Percentiles rank a stretch among this genome's conserved stretches.
Evolutionary conservation across 176 grass and related monocot genomes (phyloP).

Genomic region (Neostapfia colusana): DNA sequence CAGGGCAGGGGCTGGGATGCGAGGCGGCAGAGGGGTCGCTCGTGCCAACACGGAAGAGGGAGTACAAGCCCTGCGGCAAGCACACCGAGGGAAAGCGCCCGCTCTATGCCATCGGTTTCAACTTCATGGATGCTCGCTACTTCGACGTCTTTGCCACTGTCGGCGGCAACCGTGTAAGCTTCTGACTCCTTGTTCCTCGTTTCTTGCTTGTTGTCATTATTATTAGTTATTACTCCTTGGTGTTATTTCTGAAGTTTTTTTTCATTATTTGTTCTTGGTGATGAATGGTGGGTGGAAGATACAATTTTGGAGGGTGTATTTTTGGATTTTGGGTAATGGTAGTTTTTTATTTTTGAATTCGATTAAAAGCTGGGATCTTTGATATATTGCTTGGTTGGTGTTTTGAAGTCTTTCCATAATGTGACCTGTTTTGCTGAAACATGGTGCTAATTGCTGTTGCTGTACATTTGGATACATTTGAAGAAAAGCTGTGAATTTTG

Average conservation of each 20-base stretch:
- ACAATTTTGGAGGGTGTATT: not conserved
- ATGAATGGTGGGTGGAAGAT: not conserved
- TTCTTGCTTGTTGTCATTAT: not conserved
- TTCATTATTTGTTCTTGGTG: not conserved
- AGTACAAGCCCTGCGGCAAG: slow-evolving; percentile 74
- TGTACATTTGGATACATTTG: not conserved
- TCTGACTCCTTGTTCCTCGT: not conserved
- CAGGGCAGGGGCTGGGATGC: slow-evolving; percentile 52
- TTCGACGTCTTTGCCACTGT: slow-evolving; percentile 86
- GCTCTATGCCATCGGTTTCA: slow-evolving; percentile 89
- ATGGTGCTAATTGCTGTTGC: not conserved
- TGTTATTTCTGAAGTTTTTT: not conserved
- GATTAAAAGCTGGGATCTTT: not conserved
- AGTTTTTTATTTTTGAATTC: not conserved
- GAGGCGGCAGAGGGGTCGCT: slow-evolving; percentile 67
- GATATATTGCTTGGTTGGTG: not conserved
- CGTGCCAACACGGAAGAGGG: slow-evolving; percentile 53
- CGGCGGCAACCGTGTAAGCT: slow-evolving; percentile 60
- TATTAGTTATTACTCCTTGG: no score
- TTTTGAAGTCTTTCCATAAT: not conserved
- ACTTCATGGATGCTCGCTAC: slow-evolving; percentile 83
- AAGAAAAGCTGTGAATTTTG: not conserved
- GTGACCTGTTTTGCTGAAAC: not conserved
- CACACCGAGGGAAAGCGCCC: slow-evolving; percentile 74
- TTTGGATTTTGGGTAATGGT: not conserved